phyloP scores from a whole-genome alignment of 768 basidiomycete species.

The Termitomyces sp. region DNA sequence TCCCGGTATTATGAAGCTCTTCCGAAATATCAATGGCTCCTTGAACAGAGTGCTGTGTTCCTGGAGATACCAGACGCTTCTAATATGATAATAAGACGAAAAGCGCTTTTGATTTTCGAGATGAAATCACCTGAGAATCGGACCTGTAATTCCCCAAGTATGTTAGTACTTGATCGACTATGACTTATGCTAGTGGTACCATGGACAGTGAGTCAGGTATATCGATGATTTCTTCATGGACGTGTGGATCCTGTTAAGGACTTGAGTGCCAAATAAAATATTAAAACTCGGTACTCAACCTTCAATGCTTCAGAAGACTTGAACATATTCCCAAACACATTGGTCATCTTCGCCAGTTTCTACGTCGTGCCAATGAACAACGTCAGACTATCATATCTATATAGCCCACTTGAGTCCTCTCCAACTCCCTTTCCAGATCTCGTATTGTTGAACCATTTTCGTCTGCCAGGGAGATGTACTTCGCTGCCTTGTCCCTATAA shows the following conservation, averaged over 20 bases:
- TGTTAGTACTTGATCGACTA: not conserved
- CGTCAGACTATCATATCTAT: not conserved
- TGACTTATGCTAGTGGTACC: not conserved
- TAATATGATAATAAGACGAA: not conserved
- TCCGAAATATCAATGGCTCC: not conserved
- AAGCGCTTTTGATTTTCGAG: no score
- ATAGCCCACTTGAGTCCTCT: not conserved
- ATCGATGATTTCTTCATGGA: not conserved
- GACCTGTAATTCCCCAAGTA: not conserved
- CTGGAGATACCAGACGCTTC: not conserved
- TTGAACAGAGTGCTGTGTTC: not conserved
- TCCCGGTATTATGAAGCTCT: not conserved
- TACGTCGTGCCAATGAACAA: no score
- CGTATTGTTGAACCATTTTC: not conserved
- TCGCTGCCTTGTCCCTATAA: slow-evolving; percentile 2
- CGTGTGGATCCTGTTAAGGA: no score
- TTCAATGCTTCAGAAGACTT: not conserved
- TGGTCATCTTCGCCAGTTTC: not conserved
- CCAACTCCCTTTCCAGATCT: slow-evolving; percentile 6
- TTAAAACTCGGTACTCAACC: not conserved
- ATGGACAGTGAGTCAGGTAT: not conserved
- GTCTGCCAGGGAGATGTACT: slow-evolving; percentile 4
- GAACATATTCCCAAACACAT: no score
- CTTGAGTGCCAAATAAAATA: no score
- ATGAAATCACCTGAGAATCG: not conserved